Evolutionary conservation across 257 asterid species (phyloP).

Genomic region (Salvia splendens): DNA sequence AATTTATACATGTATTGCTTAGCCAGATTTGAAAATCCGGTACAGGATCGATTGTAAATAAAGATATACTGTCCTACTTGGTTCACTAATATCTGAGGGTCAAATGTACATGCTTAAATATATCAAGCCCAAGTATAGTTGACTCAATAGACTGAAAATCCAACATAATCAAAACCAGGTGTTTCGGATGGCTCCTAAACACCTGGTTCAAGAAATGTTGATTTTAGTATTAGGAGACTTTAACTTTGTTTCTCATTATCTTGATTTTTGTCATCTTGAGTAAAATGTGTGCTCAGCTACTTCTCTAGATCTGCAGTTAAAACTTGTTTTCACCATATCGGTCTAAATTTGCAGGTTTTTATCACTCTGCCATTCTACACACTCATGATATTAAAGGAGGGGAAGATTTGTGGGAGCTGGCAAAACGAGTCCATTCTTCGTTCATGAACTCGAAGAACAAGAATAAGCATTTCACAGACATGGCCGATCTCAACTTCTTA

Average conservation of each 20-base stretch:
- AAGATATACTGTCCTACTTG: background rate
- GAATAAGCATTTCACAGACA: slow-evolving; percentile 80
- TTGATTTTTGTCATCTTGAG: background rate
- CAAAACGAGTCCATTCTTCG: slow-evolving; percentile 58
- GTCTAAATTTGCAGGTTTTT: slow-evolving; percentile 59
- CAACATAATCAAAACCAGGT: background rate
- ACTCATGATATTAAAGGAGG: slow-evolving; percentile 62
- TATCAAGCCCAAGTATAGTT: background rate
- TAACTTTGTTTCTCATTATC: background rate
- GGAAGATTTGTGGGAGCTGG: slow-evolving; percentile 70
- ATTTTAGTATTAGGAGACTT: too few species aligned
- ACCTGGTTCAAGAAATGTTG: background rate
- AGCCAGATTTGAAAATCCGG: background rate
- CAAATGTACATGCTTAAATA: slow-evolving; percentile 12
- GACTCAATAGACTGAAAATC: slow-evolving; percentile 10
- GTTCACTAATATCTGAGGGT: slow-evolving; percentile 3
- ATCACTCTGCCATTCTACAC: slow-evolving; percentile 84
- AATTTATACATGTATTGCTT: background rate
- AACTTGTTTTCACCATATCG: slow-evolving; percentile 14
- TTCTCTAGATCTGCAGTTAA: background rate
- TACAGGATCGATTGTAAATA: background rate
- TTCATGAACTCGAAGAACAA: slow-evolving; percentile 57
- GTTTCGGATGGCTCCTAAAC: background rate
- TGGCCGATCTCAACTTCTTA: slow-evolving; percentile 75
- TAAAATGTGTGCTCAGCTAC: background rate